Conservation (phyloP, 257 asterid genomes). For the Ligustrum vulgare region DNA sequence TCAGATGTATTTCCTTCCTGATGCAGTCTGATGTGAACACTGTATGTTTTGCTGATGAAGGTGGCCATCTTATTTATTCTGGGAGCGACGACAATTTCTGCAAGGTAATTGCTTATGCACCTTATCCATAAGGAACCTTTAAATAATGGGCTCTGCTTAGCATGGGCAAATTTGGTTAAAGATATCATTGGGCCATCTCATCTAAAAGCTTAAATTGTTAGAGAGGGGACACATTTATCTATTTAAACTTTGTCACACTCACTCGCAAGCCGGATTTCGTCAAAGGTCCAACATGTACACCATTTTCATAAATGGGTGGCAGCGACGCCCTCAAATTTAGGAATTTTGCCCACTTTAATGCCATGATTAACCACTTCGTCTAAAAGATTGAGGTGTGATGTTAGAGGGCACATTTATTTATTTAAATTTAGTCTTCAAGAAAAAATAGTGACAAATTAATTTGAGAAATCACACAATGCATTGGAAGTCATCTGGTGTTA, state of each 20-base stretch:
- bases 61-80: slow-evolving; percentile 82
- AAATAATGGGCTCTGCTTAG: background rate
- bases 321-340: background rate
- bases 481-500: background rate
- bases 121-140: background rate
- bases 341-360: background rate
- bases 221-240: background rate
- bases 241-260: background rate
- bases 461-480: background rate
- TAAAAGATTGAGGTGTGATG: background rate
- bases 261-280: background rate
- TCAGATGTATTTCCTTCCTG: slow-evolving; percentile 11
- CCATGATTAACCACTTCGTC: background rate
- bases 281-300: background rate
- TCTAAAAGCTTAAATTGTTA: background rate
- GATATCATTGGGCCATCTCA: background rate
- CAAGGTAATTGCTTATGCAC: slow-evolving; percentile 49
- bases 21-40: slow-evolving; percentile 89
- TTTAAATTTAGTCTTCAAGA: background rate
- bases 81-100: slow-evolving; percentile 88
- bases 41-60: slow-evolving; percentile 94
- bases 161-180: background rate
- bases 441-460: background rate
- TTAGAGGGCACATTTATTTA: background rate
- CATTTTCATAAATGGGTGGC: background rate